Conservation (phyloP, 352 stramenopile genomes). For the Pythium scleroteichum region DNA sequence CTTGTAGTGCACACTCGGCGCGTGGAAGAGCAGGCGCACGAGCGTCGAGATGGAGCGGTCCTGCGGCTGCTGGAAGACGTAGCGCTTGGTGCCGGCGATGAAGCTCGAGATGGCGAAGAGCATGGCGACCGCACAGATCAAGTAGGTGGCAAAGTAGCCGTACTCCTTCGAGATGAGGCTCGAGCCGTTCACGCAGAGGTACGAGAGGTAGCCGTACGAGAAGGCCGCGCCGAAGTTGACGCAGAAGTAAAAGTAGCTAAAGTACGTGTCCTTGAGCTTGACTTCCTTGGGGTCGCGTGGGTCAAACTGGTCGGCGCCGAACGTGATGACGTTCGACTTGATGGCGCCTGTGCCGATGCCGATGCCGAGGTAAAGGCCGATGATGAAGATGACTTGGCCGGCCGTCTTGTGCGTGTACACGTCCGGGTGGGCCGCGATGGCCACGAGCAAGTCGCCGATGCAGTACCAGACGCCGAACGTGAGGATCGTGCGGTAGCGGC, state of each 20-base stretch:
- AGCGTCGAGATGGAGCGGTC: constrained; percentile 49
- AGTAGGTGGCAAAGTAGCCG: constrained; percentile 77
- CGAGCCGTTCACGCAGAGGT: constrained; percentile 70
- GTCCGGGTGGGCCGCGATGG: constrained; percentile 48
- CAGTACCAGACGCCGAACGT: constrained; percentile 65
- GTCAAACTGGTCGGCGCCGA: constrained; percentile 55
- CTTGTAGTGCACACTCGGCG: constrained; percentile 29
- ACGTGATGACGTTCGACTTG: constrained; percentile 33
- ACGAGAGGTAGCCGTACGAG: constrained; percentile 75
- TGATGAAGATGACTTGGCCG: constrained; percentile 52
- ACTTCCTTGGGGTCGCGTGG: constrained; percentile 39
- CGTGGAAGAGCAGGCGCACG: constrained; percentile 36
- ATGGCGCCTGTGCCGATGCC: constrained; percentile 30
- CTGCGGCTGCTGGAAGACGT: constrained; percentile 45
- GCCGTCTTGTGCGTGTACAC: constrained; percentile 42
- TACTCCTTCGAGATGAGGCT: constrained; percentile 62
- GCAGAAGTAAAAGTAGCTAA: constrained; percentile 81
- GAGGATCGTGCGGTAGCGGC: constrained; percentile 57
- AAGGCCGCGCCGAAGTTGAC: constrained; percentile 74
- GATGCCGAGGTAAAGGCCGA: constrained; percentile 54
- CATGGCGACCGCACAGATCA: constrained; percentile 50
- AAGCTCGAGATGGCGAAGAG: constrained; percentile 41
- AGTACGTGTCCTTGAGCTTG: constrained; percentile 63
- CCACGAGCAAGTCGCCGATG: constrained; percentile 57
- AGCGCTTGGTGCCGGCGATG: constrained; percentile 40